Evolutionary conservation across 768 basidiomycete species (phyloP).

Genomic region (Hortiboletus campestris): DNA sequence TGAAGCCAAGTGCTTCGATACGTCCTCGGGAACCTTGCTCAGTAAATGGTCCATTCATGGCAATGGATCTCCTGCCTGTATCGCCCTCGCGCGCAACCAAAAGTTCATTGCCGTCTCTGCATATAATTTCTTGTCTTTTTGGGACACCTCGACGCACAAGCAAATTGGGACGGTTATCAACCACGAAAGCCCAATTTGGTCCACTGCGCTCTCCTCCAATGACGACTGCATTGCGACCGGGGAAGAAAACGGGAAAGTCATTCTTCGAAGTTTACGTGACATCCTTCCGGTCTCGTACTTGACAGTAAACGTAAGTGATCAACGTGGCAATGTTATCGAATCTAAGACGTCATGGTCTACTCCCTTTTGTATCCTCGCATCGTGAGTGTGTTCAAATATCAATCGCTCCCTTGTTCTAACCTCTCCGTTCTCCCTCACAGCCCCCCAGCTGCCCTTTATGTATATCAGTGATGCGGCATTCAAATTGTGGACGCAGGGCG

Average conservation of each 20-base stretch:
- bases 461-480: not conserved
- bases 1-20: not conserved
- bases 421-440: not conserved
- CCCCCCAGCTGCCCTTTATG: not conserved
- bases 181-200: not conserved
- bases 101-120: not conserved
- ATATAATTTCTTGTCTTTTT: not conserved
- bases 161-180: not conserved
- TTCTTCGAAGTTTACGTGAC: not conserved
- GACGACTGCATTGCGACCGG: too few relatives aligned
- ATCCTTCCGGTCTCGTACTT: too few relatives aligned
- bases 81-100: not conserved
- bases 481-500: too few relatives aligned
- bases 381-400: not conserved
- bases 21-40: constrained; percentile 1
- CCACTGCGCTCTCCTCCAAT: not conserved
- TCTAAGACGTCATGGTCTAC: not conserved
- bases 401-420: too few relatives aligned
- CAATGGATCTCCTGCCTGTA: not conserved
- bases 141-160: not conserved
- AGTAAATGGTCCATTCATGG: not conserved
- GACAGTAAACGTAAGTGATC: too few relatives aligned
- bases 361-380: too few relatives aligned
- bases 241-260: not conserved
- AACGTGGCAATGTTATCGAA: not conserved